A percentile compares a stretch with the other conserved stretches of the same genome.
phyloP scores from a whole-genome alignment of 306 rosid species.

The Corylus americana region DNA sequence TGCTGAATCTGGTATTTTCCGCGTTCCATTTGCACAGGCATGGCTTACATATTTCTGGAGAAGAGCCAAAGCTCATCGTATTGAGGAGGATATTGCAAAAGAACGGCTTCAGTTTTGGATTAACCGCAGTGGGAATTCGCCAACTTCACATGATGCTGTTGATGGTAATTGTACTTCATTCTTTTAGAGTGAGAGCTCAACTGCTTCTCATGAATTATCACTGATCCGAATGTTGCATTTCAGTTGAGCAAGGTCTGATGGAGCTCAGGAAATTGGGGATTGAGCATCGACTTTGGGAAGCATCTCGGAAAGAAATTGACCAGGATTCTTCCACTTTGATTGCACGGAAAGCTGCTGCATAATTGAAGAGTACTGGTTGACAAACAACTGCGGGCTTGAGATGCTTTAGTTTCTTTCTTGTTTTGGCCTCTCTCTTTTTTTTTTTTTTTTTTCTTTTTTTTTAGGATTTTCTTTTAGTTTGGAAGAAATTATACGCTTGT shows the following conservation, averaged over 20 bases:
- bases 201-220: constrained; percentile 11
- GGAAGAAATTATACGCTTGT: neutral
- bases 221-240: constrained; percentile 24
- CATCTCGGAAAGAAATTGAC: constrained; percentile 75
- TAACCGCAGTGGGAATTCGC: constrained; percentile 76
- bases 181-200: neutral
- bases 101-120: constrained; percentile 96
- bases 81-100: constrained; percentile 76
- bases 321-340: constrained; percentile 36
- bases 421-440: neutral
- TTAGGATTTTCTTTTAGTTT: neutral
- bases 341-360: constrained; percentile 21
- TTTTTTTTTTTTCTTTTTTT: neutral
- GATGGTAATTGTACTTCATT: constrained; percentile 55
- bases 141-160: constrained; percentile 89
- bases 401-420: neutral
- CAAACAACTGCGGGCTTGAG: neutral
- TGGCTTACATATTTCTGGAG: constrained; percentile 99
- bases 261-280: constrained; percentile 87
- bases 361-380: constrained; percentile 19
- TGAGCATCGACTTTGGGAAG: constrained; percentile 93
- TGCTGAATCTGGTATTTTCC: neutral
- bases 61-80: constrained; percentile 86
- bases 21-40: constrained; percentile 51
- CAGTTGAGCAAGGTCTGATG: constrained; percentile 89